Base-by-base conservation (phyloP, 202 grass and related monocot species). In the Setaria italica region DNA sequence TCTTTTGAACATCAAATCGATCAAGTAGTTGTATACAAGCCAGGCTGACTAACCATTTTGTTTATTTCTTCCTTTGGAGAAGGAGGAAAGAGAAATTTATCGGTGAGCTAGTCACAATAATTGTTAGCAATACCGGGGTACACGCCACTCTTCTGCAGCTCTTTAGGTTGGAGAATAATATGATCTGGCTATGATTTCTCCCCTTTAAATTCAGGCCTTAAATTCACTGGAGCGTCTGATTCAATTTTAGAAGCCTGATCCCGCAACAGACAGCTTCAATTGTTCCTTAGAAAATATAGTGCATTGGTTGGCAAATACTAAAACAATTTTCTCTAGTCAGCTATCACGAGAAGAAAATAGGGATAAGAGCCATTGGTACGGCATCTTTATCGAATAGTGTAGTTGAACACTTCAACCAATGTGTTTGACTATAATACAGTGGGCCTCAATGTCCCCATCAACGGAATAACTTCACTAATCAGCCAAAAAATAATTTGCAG, bases 371-470 rank as follows among this genome's bases (percentile, higher is more conserved):
- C 35, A 9, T 53, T 9, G 10, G 42, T 17, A 79, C 16, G 53
- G 70, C 46, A 85, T 66, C 76, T 49, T 72, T 42, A 4, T 81
- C n/a, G 56, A 84, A 56, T 14, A 55, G 46, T 55, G 3, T 0
- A 30, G 4, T 32, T 84, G 85, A 80, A 79, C 20, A 76, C 16
- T 76, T 84, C 76, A 84, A 84, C 67, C 35, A 84, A 75, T 54
- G 62, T 30, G 67, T 69, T 87, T 84, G 89, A 84, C 84, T 87
- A 60, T 25, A 20, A 79, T 58, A 37, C n/a, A 41, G 72, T 70
- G 7, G 12, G 25, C 29, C 43, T 11, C 35, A 43, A 33, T 50
- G 55, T 72, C 57, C 32, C 72, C 13, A 77, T 91, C 85, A 67
- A 63, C 43, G 65, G 32, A 81, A 84, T 51, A 76, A 21, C 11